These are phyloP conservation scores for Raddia distichophylla DNA, from an alignment of 176 grass and related monocot genomes.

Conservation along the genomic window DNA sequence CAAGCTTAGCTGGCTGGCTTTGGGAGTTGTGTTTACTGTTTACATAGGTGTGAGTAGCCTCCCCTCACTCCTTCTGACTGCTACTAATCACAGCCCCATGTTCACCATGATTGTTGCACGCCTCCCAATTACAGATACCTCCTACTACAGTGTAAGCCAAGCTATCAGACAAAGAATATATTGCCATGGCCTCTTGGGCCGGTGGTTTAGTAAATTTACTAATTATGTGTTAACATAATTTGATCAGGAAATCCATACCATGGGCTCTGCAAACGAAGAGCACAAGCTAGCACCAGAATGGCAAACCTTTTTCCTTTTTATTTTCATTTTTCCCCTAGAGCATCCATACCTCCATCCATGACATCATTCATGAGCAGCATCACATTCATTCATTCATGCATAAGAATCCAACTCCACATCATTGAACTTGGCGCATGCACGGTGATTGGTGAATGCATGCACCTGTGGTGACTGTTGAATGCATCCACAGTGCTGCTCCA, in stretches of 20 bases:
- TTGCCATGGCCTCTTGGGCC: slow-evolving; percentile 13
- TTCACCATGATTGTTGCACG: slow-evolving; percentile 60
- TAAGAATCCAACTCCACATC: not conserved
- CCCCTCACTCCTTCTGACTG: slow-evolving; percentile 14
- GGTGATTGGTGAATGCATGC: not conserved
- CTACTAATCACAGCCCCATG: slow-evolving; percentile 46
- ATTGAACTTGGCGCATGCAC: not conserved
- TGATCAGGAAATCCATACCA: not conserved
- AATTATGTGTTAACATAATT: not conserved
- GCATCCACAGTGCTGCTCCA: not conserved
- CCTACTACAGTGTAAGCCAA: slow-evolving; percentile 11
- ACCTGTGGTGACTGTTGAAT: slow-evolving; percentile 1
- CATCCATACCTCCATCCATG: not conserved
- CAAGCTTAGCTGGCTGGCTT: slow-evolving; percentile 10
- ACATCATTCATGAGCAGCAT: too few species aligned
- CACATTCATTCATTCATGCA: not conserved
- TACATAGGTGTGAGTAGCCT: slow-evolving; percentile 51
- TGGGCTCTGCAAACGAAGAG: not conserved
- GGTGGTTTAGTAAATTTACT: slow-evolving; percentile 11
- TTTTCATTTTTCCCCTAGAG: not conserved
- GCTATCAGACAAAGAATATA: slow-evolving; percentile 33
- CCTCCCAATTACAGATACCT: slow-evolving; percentile 39
- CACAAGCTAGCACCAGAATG: too few species aligned
- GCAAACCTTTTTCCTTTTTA: too few species aligned
- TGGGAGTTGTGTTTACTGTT: slow-evolving; percentile 20